A percentile compares a stretch with the other conserved stretches of the same genome.
Evolutionary conservation across 305 asterid species (phyloP).

Genomic region (Fraxinus angustifolia): DNA sequence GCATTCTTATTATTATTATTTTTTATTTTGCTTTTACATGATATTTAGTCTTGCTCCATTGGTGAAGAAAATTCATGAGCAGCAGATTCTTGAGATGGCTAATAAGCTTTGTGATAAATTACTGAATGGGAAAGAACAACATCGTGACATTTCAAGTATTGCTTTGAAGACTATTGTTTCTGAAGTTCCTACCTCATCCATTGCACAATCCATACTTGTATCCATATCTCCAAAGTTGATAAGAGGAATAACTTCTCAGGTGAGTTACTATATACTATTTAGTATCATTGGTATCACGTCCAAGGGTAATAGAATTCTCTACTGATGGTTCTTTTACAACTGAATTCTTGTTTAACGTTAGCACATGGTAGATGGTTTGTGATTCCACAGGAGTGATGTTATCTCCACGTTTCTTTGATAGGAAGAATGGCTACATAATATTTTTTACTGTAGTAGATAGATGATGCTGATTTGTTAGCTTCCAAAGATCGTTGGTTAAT

Average conservation of each 20-base stretch:
- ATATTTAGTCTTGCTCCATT: conserved; percentile 80
- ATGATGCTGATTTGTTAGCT: conserved; percentile 10
- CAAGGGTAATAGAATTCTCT: neutral
- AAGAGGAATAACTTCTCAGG: conserved; percentile 65
- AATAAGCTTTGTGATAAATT: conserved; percentile 91
- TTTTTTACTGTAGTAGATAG: neutral
- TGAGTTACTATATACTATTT: conserved; percentile 14
- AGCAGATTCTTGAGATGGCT: conserved; percentile 82
- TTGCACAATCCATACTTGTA: conserved; percentile 71
- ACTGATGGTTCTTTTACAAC: neutral
- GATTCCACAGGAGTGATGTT: conserved; percentile 1
- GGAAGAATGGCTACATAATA: neutral
- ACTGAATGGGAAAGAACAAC: conserved; percentile 89
- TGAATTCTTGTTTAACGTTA: neutral
- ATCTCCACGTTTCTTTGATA: neutral
- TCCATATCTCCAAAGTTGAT: conserved; percentile 84
- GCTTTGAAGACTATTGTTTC: conserved; percentile 96
- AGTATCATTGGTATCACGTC: neutral
- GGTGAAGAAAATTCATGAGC: conserved; percentile 87
- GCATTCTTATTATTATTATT: conserved; percentile 14
- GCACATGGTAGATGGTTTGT: neutral
- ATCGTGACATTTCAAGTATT: conserved; percentile 94
- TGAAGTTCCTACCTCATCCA: conserved; percentile 79
- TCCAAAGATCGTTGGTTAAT: neutral
- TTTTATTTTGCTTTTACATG: conserved; percentile 17